Evolutionary conservation across 805 yeast genomes (phyloP), one percentile per base, ranked within the genome.

Genomic region (Saccharomycopsis fermentans): DNA sequence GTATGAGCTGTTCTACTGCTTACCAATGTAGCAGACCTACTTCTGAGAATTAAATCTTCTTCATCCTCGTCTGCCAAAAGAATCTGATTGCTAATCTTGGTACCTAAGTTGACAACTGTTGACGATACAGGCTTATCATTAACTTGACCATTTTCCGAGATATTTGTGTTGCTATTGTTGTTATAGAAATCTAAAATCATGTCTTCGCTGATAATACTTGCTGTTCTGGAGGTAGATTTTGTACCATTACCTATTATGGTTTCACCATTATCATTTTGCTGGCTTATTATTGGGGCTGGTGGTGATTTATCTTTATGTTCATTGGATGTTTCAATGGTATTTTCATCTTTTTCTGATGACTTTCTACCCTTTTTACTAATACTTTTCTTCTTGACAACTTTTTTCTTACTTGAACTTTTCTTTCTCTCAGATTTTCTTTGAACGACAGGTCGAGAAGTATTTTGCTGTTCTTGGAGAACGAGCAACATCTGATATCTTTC

Each of bases 381-480:
- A 16, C 34, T 17, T 29, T 29, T 29, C 4, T 52, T 24, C 12
- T 35, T 52, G 5, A 4, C 47, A 6, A 2, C 29, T 27, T 32
- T 36, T n/a, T 60, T 70, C 71, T 51, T 66, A 27, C 12, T 47
- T 69, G 39, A 4, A 19, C 51, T 21, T n/a, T 57, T 52, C 54
- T 67, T 66, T 12, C 56, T 60, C 3, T 57, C 59, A 58, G 59
- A 56, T 32, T 39, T 17, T 26, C 32, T 36, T 63, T 57, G 37
- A 39, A 35, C 27, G 32, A 36, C 29, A 39, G 55, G 14, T 27
- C 48, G 8, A 9, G 8, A 16, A 43, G 47, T 35, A 37, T 53
- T 16, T 54, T 53, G 29, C 35, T 39, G 37, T 54, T 58, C 35
- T 24, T 43, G 50, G 24, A 43, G 50, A 43, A 21, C 29, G 14